phyloP scores from a whole-genome alignment of 1,284 basidiomycete species.

The Pholiota adiposa region DNA sequence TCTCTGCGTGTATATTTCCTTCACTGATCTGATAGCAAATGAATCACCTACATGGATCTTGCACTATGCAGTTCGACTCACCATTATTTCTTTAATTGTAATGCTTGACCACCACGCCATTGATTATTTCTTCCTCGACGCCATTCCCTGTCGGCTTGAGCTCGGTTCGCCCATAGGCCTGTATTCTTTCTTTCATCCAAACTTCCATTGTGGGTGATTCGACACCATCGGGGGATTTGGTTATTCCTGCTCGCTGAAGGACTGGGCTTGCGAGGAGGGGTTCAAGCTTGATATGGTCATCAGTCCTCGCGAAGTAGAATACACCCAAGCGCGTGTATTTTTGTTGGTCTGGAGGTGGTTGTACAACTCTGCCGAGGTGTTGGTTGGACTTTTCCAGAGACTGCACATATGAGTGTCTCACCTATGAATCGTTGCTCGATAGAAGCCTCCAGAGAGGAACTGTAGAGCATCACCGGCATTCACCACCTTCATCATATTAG shows the following conservation, averaged over 20 bases:
- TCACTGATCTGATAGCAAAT: too few relatives aligned
- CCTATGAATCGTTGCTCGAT: constrained; percentile 46
- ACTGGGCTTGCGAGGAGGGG: too few relatives aligned
- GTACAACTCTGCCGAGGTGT: constrained; percentile 31
- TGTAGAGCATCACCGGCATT: too few relatives aligned
- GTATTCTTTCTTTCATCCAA: constrained; percentile 38
- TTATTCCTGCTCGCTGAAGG: too few relatives aligned
- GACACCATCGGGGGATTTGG: constrained; percentile 31
- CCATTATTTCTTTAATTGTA: too few relatives aligned
- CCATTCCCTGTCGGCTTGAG: constrained; percentile 35
- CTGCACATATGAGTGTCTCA: constrained; percentile 10
- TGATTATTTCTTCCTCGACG: constrained; percentile 50
- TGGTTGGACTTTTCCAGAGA: neutral
- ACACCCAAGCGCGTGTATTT: too few relatives aligned
- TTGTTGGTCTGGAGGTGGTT: too few relatives aligned
- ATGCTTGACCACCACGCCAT: constrained; percentile 51
- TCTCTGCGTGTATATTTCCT: too few relatives aligned
- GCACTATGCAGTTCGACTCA: too few relatives aligned
- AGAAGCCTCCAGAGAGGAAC: constrained; percentile 54
- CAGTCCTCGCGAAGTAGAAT: too few relatives aligned
- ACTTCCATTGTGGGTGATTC: constrained; percentile 40
- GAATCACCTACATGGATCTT: too few relatives aligned
- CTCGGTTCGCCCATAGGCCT: constrained; percentile 37
- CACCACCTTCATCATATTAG: constrained; percentile 28
- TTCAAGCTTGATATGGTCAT: too few relatives aligned